Conservation (phyloP, 208 protist genomes). For the Leishmania arabica region DNA sequence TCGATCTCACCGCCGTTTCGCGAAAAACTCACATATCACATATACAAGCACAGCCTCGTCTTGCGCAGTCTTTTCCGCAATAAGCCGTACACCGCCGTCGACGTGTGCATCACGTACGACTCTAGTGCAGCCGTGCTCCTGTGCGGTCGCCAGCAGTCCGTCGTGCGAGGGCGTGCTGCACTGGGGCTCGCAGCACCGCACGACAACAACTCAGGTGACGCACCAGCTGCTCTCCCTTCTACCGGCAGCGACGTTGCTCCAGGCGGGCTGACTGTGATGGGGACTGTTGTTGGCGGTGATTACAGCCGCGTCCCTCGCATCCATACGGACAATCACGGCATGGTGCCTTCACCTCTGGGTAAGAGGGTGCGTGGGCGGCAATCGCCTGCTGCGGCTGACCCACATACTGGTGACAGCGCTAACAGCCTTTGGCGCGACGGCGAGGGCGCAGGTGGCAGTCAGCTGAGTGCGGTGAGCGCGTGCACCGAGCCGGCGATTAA, state of each 20-base stretch:
- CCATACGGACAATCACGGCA: background rate
- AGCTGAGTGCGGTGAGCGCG: background rate
- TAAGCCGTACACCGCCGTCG: constrained; percentile 19
- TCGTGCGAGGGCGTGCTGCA: background rate
- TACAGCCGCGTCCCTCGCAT: background rate
- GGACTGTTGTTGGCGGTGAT: constrained; percentile 7
- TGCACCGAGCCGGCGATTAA: background rate
- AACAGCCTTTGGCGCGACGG: background rate
- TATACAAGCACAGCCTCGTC: constrained; percentile 20
- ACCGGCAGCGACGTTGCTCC: background rate
- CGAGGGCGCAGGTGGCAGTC: background rate
- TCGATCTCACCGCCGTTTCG: constrained; percentile 25
- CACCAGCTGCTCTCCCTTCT: background rate
- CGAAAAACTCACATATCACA: constrained; percentile 25
- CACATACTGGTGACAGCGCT: background rate
- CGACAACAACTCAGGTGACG: background rate
- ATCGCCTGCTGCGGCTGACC: background rate
- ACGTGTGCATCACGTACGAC: constrained; percentile 23
- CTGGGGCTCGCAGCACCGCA: background rate
- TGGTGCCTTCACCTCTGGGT: background rate
- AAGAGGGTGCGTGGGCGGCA: background rate
- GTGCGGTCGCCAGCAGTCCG: constrained; percentile 9
- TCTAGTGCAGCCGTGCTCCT: constrained; percentile 29
- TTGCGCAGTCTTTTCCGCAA: constrained; percentile 10
- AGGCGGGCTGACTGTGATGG: constrained; percentile 27